Conservation (phyloP, 805 yeast species). For the Candida anglica region DNA sequence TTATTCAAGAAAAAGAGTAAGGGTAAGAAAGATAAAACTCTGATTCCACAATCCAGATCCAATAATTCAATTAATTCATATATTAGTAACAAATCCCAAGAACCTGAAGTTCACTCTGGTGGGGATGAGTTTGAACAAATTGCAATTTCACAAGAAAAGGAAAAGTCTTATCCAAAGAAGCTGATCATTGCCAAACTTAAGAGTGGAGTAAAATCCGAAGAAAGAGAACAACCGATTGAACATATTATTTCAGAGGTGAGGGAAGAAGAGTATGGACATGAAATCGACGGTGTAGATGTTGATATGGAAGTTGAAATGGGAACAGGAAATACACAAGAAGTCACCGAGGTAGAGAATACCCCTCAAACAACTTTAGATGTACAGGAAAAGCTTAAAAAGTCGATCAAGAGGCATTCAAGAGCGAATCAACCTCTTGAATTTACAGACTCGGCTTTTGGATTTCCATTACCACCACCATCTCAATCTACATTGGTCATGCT, state of each 20-base stretch:
- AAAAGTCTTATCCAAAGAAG: constrained; percentile 1
- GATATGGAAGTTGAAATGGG: too few species aligned
- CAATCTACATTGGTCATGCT: constrained; percentile 75
- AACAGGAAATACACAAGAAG: too few species aligned
- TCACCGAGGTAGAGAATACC: background rate
- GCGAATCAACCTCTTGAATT: constrained; percentile 46
- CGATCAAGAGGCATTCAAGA: constrained; percentile 36
- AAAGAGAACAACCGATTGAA: constrained; percentile 2
- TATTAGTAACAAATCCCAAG: constrained; percentile 1
- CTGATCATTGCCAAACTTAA: constrained; percentile 1
- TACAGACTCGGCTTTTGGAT: constrained; percentile 82
- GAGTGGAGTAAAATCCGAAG: constrained; percentile 1
- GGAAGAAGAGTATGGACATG: constrained; percentile 5
- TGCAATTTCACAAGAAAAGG: background rate
- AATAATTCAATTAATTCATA: constrained; percentile 1
- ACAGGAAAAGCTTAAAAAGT: constrained; percentile 40
- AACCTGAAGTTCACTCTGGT: too few species aligned
- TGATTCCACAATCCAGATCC: background rate
- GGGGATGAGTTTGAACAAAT: background rate
- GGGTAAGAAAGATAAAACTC: background rate
- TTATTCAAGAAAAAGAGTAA: constrained; percentile 4
- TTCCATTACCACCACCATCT: constrained; percentile 79
- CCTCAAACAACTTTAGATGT: constrained; percentile 33
- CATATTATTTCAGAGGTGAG: background rate
- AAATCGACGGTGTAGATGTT: too few species aligned